Percentiles rank a stretch among this genome's conserved stretches.
phyloP scores from a whole-genome alignment of 164 flowering plant genomes.

The Aristolochia californica region DNA sequence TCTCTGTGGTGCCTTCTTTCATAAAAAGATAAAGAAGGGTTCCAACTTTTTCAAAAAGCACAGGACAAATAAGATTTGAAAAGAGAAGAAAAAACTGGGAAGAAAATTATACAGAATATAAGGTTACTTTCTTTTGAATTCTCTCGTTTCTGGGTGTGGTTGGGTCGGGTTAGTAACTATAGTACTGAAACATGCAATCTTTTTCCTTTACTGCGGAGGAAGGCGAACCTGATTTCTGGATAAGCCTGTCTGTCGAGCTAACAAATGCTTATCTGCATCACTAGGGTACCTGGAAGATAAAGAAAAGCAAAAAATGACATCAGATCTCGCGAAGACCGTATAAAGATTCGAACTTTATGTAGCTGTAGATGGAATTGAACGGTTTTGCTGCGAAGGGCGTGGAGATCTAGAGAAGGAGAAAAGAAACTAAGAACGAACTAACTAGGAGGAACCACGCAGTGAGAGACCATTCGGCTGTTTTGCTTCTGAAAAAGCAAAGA shows the following conservation, averaged over 20 bases:
- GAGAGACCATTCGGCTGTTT: constrained; percentile 6
- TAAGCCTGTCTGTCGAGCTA: constrained; percentile 44
- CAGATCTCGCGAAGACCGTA: constrained; percentile 9
- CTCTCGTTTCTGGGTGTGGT: too few relatives aligned
- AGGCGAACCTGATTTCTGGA: constrained; percentile 37
- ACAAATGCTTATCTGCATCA: constrained; percentile 47
- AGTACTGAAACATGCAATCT: too few relatives aligned
- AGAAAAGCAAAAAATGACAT: constrained; percentile 12
- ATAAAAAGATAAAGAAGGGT: too few relatives aligned
- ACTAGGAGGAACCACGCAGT: not conserved
- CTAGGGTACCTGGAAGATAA: constrained; percentile 34
- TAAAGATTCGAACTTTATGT: constrained; percentile 14
- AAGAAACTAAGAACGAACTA: not conserved
- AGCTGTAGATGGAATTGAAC: constrained; percentile 18
- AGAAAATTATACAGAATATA: too few relatives aligned
- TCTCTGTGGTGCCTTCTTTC: too few relatives aligned
- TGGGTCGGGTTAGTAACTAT: too few relatives aligned
- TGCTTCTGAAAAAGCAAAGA: constrained; percentile 1
- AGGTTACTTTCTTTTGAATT: too few relatives aligned
- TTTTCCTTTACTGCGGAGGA: not conserved
- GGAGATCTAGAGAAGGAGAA: constrained; percentile 33
- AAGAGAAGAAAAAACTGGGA: too few relatives aligned
- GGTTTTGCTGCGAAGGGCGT: constrained; percentile 25
- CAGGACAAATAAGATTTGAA: too few relatives aligned
- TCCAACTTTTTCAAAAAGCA: too few relatives aligned